A percentile compares a stretch with the other conserved stretches of the same genome.
Conservation (phyloP, 164 flowering plant genomes). For the Kingdonia uniflora region DNA sequence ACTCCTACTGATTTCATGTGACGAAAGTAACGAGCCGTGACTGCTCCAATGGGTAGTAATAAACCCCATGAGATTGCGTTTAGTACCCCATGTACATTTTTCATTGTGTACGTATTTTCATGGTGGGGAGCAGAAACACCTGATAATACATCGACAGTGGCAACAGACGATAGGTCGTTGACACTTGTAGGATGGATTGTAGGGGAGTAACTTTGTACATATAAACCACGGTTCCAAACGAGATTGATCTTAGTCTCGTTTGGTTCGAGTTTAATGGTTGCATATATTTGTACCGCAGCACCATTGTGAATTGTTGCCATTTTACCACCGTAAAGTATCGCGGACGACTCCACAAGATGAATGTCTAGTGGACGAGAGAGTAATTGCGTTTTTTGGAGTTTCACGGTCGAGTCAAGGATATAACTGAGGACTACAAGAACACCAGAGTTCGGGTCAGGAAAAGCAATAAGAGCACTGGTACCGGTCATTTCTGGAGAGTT, state of each 20-base stretch:
- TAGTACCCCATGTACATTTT: conserved; percentile 40
- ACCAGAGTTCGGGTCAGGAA: conserved; percentile 81
- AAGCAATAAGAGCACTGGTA: conserved; percentile 64
- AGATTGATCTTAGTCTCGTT: conserved; percentile 57
- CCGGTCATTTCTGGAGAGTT: conserved; percentile 70
- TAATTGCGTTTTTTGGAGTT: conserved; percentile 58
- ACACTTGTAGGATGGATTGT: conserved; percentile 74
- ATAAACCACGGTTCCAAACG: conserved; percentile 87
- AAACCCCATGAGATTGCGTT: conserved; percentile 87
- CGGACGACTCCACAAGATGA: conserved; percentile 65
- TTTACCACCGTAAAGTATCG: conserved; percentile 47
- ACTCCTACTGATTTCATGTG: conserved; percentile 58
- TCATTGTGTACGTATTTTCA: conserved; percentile 25
- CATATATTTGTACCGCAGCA: conserved; percentile 53
- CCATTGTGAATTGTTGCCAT: conserved; percentile 62
- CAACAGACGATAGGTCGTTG: conserved; percentile 57
- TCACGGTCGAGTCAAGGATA: conserved; percentile 67
- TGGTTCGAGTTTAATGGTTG: conserved; percentile 44
- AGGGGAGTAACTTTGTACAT: conserved; percentile 97
- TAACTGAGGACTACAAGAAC: conserved; percentile 57
- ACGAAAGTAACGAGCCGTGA: conserved; percentile 70
- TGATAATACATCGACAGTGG: conserved; percentile 58
- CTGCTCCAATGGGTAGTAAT: conserved; percentile 58
- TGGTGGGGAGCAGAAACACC: conserved; percentile 24
- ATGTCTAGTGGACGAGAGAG: conserved; percentile 72